Conservation (phyloP, 1,284 basidiomycete genomes). For the Schizophyllum amplum region DNA sequence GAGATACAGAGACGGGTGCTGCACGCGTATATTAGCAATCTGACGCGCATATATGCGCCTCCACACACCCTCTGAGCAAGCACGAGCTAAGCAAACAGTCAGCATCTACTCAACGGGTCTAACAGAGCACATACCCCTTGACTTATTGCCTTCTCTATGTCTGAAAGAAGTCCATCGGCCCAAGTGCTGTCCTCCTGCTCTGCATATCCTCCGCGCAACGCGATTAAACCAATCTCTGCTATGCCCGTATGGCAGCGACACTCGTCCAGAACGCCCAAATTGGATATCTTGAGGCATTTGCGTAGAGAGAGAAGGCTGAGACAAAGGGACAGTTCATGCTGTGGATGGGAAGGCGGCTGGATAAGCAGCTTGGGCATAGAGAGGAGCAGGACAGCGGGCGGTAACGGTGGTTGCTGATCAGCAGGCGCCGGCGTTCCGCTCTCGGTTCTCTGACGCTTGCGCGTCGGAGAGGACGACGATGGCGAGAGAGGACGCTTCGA, state of each 20-base stretch:
- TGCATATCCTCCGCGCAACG: constrained; percentile 37
- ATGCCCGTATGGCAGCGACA: constrained; percentile 60
- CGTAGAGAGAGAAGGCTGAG: constrained; percentile 48
- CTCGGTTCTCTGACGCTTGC: neutral
- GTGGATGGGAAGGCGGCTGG: constrained; percentile 52
- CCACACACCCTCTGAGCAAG: constrained; percentile 51
- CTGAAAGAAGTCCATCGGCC: constrained; percentile 40
- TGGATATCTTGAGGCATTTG: constrained; percentile 39
- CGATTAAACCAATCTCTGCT: constrained; percentile 56
- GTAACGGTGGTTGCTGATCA: neutral
- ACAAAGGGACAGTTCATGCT: constrained; percentile 43
- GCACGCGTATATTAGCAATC: constrained; percentile 1
- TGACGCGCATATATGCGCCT: neutral
- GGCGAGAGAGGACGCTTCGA: neutral
- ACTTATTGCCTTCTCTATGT: constrained; percentile 40
- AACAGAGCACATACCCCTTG: constrained; percentile 28
- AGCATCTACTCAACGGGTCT: neutral
- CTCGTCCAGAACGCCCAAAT: constrained; percentile 51
- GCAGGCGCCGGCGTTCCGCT: neutral
- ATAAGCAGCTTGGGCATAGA: constrained; percentile 49
- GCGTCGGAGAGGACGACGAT: neutral
- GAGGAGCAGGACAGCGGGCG: constrained; percentile 34
- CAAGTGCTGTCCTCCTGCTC: constrained; percentile 29
- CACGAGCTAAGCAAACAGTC: constrained; percentile 34
- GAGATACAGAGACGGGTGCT: constrained; percentile 55